phyloP scores from a whole-genome alignment of 768 basidiomycete species.

The Macrocybe gigantea region DNA sequence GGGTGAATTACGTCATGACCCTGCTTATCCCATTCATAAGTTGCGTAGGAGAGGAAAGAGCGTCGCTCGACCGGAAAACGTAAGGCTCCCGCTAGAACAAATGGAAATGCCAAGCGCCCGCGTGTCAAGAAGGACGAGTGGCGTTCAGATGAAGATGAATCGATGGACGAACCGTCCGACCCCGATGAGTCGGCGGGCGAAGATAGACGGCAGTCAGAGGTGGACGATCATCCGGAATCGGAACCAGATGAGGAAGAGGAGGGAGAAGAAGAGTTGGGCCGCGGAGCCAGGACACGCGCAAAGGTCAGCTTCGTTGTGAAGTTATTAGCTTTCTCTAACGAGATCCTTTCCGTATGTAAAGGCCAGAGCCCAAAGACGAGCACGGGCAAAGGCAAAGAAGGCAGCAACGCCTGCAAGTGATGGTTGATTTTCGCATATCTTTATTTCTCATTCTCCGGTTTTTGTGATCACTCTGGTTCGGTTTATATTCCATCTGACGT shows the following conservation, averaged over 20 bases:
- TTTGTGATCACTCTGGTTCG: neutral
- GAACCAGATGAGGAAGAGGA: constrained; percentile 16
- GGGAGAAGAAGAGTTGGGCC: constrained; percentile 23
- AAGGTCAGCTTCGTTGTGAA: constrained; percentile 8
- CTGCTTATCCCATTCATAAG: constrained; percentile 1
- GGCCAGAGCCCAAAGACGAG: constrained; percentile 12
- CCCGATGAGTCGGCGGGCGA: constrained; percentile 30
- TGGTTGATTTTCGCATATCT: neutral
- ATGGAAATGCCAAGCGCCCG: constrained; percentile 39
- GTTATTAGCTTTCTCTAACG: neutral
- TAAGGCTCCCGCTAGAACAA: constrained; percentile 39
- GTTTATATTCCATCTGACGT: no score
- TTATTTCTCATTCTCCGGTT: neutral
- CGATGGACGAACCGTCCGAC: constrained; percentile 29
- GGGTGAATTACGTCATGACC: constrained; percentile 15
- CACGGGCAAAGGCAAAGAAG: constrained; percentile 7
- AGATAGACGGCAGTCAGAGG: constrained; percentile 25
- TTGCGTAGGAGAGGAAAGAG: constrained; percentile 45
- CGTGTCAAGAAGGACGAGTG: constrained; percentile 26
- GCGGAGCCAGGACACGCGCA: constrained; percentile 19
- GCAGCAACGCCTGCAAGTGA: constrained; percentile 7
- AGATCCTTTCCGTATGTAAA: neutral
- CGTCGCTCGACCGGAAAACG: constrained; percentile 8
- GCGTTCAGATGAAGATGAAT: constrained; percentile 27
- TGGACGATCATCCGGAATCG: constrained; percentile 9